Evolutionary conservation across 1,284 basidiomycete species (phyloP).

Genomic region (Calocybe gambosa): DNA sequence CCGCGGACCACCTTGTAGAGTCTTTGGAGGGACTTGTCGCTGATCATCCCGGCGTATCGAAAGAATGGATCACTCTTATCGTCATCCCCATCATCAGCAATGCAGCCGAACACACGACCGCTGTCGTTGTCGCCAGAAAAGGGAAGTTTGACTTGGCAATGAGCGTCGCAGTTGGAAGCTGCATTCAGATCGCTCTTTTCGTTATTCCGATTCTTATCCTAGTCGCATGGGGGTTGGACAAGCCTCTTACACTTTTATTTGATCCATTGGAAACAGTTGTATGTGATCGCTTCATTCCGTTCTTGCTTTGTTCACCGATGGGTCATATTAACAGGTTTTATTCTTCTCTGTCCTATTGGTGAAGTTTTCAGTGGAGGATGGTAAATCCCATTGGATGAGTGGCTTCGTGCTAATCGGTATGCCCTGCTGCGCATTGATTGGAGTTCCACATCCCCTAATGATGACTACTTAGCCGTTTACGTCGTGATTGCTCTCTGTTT

Average conservation of each 20-base stretch:
- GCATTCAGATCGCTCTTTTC: constrained; percentile 65
- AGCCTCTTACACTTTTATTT: constrained; percentile 41
- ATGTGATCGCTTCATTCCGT: constrained; percentile 6
- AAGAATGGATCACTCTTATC: constrained; percentile 62
- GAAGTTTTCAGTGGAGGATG: constrained; percentile 58
- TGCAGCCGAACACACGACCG: constrained; percentile 61
- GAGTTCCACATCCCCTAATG: background rate
- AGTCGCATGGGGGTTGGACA: constrained; percentile 42
- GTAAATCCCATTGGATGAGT: constrained; percentile 59
- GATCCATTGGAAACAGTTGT: constrained; percentile 34
- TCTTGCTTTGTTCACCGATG: background rate
- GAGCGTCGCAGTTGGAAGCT: constrained; percentile 59
- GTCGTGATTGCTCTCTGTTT: constrained; percentile 37
- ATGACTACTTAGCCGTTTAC: constrained; percentile 28
- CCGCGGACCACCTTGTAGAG: constrained; percentile 56
- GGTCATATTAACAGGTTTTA: constrained; percentile 24
- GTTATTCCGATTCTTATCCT: constrained; percentile 55
- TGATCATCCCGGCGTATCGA: constrained; percentile 38
- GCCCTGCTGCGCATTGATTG: constrained; percentile 14
- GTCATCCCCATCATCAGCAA: constrained; percentile 64
- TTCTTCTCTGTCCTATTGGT: constrained; percentile 56
- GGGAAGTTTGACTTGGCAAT: constrained; percentile 48
- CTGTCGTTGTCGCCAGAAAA: constrained; percentile 61
- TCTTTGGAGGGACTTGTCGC: constrained; percentile 32
- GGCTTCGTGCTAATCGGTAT: constrained; percentile 47